Base-by-base conservation (phyloP, 2,329 filamentous ascomycete genomes). In the Dactylellina leptospora region DNA sequence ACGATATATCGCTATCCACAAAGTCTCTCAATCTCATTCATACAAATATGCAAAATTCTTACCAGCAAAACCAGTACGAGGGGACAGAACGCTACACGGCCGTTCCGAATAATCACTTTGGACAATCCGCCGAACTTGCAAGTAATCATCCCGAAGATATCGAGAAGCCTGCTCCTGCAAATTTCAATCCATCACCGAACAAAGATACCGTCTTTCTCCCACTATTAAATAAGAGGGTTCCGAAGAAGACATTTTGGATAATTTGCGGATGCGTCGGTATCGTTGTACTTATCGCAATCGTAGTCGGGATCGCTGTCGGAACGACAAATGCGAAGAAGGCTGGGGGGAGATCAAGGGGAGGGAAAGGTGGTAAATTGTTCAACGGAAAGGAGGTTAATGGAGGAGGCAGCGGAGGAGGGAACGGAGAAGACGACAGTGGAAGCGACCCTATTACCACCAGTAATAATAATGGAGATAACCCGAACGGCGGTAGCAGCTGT, bases 1-100 rank as follows among this genome's bases (percentile, higher is more conserved):
- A n/a, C n/a, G n/a, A n/a, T n/a, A n/a, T n/a, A n/a, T n/a, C n/a
- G n/a, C n/a, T n/a, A n/a, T n/a, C n/a, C n/a, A n/a, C n/a, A n/a
- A n/a, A n/a, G n/a, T n/a, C n/a, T n/a, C n/a, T n/a, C n/a, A n/a
- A n/a, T n/a, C n/a, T n/a, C n/a, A n/a, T n/a, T n/a, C n/a, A n/a
- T n/a, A n/a, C n/a, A n/a, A 50, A 56, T 30, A 53, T 68, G 53
- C 62, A 68, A 22, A 66, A 68, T 25, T 68, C 62, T 9, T 68
- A 59, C 27, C 53, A 53, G 38, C 44, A 68, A 53, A 27, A 16
- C 13, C 42, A 38, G n/a, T 70, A 56, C 30, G 30, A 42, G 18
- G 50, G 55, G 48, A 56, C 38, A 1, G 20, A 48, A 27, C 18
- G 38, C 38, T 61, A 55, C 18, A 50, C 44, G 48, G 64, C 56